These are phyloP conservation scores for Rhodotorula diobovata DNA, from an alignment of 768 basidiomycete species.

Conservation along the genomic window DNA sequence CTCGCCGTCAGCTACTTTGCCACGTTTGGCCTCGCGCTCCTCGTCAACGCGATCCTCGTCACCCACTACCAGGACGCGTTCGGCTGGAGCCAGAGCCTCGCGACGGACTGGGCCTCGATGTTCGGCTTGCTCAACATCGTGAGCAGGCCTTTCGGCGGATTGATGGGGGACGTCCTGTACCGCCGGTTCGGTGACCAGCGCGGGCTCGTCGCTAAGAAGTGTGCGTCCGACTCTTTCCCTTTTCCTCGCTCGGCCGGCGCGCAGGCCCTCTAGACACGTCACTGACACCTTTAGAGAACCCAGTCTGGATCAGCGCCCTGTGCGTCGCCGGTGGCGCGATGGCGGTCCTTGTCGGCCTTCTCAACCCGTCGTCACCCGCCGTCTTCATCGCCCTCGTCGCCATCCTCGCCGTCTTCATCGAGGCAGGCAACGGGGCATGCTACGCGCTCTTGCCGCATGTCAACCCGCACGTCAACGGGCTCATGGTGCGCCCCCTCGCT, in stretches of 20 bases:
- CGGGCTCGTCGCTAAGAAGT: conserved; percentile 52
- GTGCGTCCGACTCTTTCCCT: conserved; percentile 45
- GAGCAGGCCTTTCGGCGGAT: conserved; percentile 55
- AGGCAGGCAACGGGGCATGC: conserved; percentile 55
- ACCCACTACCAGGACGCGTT: conserved; percentile 47
- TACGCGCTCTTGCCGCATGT: conserved; percentile 55
- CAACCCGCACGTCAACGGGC: conserved; percentile 51
- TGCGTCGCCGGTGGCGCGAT: conserved; percentile 33
- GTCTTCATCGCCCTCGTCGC: conserved; percentile 51
- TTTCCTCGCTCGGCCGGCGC: not conserved
- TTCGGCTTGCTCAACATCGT: conserved; percentile 56
- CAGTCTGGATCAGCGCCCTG: conserved; percentile 26
- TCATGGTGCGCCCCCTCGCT: conserved; percentile 43
- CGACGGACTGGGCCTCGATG: conserved; percentile 51
- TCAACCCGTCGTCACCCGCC: conserved; percentile 35
- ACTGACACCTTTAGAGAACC: not conserved
- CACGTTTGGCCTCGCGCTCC: conserved; percentile 55
- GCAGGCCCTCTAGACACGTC: no score
- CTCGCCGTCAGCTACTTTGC: conserved; percentile 56
- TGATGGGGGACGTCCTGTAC: conserved; percentile 55
- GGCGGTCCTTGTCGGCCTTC: conserved; percentile 6
- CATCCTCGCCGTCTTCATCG: conserved; percentile 49
- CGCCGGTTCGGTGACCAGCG: conserved; percentile 33
- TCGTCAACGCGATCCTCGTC: conserved; percentile 56
- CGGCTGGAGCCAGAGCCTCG: conserved; percentile 53